phyloP scores from a whole-genome alignment of 176 grass and related monocot species.

The Eleusine indica region DNA sequence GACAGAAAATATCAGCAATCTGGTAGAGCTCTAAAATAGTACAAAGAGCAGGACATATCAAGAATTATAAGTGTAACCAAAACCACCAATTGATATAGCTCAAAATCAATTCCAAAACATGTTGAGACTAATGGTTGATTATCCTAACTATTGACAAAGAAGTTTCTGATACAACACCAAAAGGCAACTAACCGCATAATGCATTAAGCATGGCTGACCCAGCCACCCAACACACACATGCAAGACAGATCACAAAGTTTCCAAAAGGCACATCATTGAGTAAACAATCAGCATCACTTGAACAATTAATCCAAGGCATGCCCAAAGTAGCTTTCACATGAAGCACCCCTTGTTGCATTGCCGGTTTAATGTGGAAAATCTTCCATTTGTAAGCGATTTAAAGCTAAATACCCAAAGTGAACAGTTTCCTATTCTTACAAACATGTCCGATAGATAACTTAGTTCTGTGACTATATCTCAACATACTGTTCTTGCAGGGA shows the following conservation, averaged over 20 bases:
- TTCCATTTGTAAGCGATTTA: neutral
- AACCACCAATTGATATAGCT: neutral
- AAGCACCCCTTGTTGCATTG: neutral
- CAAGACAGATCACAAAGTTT: conserved; percentile 13
- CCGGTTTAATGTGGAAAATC: too few relatives aligned
- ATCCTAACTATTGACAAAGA: neutral
- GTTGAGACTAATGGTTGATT: neutral
- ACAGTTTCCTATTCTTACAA: neutral
- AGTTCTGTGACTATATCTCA: neutral
- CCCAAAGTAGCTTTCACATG: neutral
- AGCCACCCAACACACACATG: neutral
- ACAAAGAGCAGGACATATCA: neutral
- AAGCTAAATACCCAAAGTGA: neutral
- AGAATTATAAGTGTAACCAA: neutral
- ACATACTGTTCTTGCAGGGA: neutral
- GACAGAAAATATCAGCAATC: conserved; percentile 7
- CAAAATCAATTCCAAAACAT: neutral
- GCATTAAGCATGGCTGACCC: neutral
- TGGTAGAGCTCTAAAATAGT: neutral
- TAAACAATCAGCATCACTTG: neutral
- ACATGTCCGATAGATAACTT: neutral
- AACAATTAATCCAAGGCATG: conserved; percentile 21
- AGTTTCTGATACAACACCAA: neutral
- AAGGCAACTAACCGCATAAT: neutral
- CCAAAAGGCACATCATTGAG: neutral